These are phyloP conservation scores for Chlorella vulgaris DNA, from an alignment of 139 green algal species.

Conservation along the genomic window DNA sequence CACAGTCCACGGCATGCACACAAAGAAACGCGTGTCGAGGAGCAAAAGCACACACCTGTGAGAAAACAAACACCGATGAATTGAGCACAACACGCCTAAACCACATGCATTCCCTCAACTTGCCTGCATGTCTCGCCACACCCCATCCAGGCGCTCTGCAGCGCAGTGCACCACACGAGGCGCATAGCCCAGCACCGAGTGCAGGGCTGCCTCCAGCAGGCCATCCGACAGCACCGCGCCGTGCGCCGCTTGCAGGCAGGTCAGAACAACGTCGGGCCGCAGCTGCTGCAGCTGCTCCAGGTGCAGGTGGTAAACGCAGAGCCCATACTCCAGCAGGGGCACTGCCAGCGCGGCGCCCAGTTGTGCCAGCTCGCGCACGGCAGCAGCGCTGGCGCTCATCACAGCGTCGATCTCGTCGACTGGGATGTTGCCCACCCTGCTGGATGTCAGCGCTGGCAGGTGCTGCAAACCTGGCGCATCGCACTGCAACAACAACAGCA, in stretches of 20 bases:
- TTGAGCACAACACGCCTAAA: not conserved
- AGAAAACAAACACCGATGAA: not conserved
- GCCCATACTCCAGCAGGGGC: constrained; percentile 54
- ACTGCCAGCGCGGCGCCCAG: constrained; percentile 38
- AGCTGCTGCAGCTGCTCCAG: constrained; percentile 44
- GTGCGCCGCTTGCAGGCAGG: constrained; percentile 59
- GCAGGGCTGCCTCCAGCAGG: constrained; percentile 39
- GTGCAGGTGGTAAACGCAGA: constrained; percentile 55
- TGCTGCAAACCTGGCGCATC: constrained; percentile 39
- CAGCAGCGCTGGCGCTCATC: constrained; percentile 41
- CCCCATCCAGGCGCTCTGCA: constrained; percentile 51
- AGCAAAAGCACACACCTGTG: not conserved
- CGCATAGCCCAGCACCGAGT: constrained; percentile 53
- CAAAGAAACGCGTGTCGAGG: no score
- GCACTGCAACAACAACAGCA: constrained; percentile 56
- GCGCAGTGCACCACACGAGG: constrained; percentile 61
- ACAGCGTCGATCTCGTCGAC: constrained; percentile 51
- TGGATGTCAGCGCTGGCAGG: constrained; percentile 42
- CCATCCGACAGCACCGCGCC: constrained; percentile 38
- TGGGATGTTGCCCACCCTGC: constrained; percentile 43
- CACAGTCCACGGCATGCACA: no score
- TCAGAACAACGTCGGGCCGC: constrained; percentile 66
- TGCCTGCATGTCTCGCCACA: constrained; percentile 51
- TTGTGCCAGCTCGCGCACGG: constrained; percentile 42
- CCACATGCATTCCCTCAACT: no score